phyloP scores from a whole-genome alignment of 192 early-diverging fungal genomes.

The Podila verticillata region DNA sequence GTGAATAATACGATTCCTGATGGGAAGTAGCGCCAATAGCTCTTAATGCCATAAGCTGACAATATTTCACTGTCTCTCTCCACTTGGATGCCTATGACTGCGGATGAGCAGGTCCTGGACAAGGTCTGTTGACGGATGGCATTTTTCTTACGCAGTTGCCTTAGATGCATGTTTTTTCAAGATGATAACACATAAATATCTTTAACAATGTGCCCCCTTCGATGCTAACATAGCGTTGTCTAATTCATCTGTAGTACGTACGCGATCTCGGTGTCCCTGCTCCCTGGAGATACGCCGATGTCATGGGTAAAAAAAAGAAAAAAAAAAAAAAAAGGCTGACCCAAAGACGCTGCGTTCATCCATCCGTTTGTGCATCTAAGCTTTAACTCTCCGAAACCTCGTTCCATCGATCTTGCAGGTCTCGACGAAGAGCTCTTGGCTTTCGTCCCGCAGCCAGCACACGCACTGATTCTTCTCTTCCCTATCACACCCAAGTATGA shows the following conservation, averaged over 20 bases:
- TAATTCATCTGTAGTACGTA: too few relatives aligned
- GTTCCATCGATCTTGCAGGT: slow-evolving; percentile 42
- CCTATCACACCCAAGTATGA: slow-evolving; percentile 76
- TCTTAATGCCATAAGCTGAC: not conserved
- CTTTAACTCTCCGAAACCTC: not conserved
- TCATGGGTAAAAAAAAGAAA: slow-evolving; percentile 64
- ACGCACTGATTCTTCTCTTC: slow-evolving; percentile 91
- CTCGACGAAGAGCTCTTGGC: slow-evolving; percentile 85
- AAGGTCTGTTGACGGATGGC: slow-evolving; percentile 52
- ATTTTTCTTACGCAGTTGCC: not conserved
- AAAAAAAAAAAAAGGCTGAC: too few relatives aligned
- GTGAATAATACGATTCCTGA: slow-evolving; percentile 38
- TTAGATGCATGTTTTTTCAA: not conserved
- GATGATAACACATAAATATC: too few relatives aligned
- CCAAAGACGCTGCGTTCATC: not conserved
- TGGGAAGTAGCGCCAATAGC: not conserved
- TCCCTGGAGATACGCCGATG: slow-evolving; percentile 78
- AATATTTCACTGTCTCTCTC: too few relatives aligned
- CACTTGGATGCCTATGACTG: not conserved
- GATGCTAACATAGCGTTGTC: too few relatives aligned
- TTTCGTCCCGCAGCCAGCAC: slow-evolving; percentile 84
- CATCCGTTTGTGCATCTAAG: not conserved
- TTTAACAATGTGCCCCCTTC: too few relatives aligned
- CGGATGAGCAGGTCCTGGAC: slow-evolving; percentile 65
- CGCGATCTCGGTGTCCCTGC: slow-evolving; percentile 73